Evolutionary conservation across 306 rosid species (phyloP).

Genomic region (Gynostemma pentaphyllum): DNA sequence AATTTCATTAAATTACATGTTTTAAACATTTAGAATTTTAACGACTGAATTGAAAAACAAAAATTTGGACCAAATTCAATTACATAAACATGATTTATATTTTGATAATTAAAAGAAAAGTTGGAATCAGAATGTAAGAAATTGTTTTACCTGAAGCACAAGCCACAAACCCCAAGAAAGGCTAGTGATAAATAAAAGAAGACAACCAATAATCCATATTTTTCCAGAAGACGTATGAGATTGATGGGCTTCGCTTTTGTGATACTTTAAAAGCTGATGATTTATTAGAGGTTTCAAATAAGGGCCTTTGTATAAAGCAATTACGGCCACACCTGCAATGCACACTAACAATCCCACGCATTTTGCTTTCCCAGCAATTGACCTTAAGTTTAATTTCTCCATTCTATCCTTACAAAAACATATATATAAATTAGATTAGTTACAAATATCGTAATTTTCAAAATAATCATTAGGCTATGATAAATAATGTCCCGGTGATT

Average conservation of each 20-base stretch:
- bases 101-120: no score
- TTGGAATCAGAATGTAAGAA: no score
- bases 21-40: no score
- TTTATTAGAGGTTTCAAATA: conserved; percentile 16
- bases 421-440: no score
- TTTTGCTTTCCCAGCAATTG: conserved; percentile 35
- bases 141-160: conserved; percentile 32
- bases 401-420: conserved; percentile 16
- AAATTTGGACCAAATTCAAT: no score
- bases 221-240: conserved; percentile 17
- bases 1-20: no score
- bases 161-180: conserved; percentile 40
- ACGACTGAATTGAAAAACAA: no score
- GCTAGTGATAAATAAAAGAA: conserved; percentile 22
- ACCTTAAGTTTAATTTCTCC: conserved; percentile 34
- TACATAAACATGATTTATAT: no score
- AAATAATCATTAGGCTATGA: no score
- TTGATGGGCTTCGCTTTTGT: conserved; percentile 9
- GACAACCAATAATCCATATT: conserved; percentile 44
- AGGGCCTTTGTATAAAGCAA: conserved; percentile 44
- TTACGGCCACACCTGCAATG: conserved; percentile 36
- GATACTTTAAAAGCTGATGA: conserved; percentile 12
- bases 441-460: no score
- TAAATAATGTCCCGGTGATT: no score
- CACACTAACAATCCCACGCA: conserved; percentile 30